phyloP scores from a whole-genome alignment of 805 yeast genomes.

The Cyberlindnera samutprakarnensis region DNA sequence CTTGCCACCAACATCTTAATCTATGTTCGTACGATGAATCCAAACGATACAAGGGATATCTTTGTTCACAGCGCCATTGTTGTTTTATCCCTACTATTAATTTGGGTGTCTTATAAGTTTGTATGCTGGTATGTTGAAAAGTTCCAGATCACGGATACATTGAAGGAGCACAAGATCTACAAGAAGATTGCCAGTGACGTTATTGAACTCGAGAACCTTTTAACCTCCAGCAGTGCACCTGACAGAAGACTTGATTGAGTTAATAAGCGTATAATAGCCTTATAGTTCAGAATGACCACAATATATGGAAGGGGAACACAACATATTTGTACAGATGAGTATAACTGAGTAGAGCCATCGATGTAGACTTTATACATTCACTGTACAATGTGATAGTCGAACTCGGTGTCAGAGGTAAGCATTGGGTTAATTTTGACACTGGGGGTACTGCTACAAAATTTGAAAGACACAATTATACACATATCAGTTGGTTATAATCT shows the following conservation, averaged over 20 bases:
- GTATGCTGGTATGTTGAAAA: conserved; percentile 16
- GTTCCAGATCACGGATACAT: conserved; percentile 12
- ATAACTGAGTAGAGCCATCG: no score
- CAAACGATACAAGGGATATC: conserved; percentile 13
- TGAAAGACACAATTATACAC: no score
- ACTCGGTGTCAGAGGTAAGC: no score
- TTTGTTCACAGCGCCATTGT: conserved; percentile 13
- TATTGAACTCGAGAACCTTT: conserved; percentile 17
- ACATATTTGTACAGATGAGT: no score
- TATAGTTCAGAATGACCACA: no score
- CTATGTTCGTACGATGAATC: conserved; percentile 26
- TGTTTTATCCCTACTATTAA: conserved; percentile 8
- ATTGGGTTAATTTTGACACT: no score
- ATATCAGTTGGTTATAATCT: no score
- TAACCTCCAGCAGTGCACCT: conserved; percentile 4
- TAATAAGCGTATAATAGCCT: no score
- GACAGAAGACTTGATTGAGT: conserved; percentile 10
- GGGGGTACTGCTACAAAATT: no score
- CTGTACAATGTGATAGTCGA: no score
- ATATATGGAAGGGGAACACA: no score
- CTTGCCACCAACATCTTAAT: conserved; percentile 28
- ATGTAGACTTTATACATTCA: no score
- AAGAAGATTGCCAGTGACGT: conserved; percentile 17
- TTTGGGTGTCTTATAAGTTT: conserved; percentile 16
- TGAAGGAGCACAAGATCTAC: conserved; percentile 15